Percentiles rank a stretch among this genome's conserved stretches.
These are phyloP conservation scores for Solanum bulbocastanum DNA, from an alignment of 257 asterid species.

Conservation along the genomic window DNA sequence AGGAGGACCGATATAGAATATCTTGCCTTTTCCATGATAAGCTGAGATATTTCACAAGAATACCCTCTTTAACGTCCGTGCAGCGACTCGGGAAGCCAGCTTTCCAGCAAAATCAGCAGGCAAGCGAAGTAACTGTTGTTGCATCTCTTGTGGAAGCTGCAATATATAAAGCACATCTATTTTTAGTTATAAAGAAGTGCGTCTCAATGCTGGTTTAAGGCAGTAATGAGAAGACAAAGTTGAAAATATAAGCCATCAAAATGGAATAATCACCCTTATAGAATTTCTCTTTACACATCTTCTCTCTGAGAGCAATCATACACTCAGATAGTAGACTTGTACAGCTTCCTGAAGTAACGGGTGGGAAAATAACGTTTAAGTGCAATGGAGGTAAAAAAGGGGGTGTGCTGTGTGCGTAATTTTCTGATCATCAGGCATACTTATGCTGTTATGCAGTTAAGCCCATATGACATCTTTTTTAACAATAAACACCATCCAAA, in stretches of 20 bases:
- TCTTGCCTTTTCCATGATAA: not conserved
- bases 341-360: not conserved
- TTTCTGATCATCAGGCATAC: not conserved
- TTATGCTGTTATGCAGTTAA: not conserved
- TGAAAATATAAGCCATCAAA: not conserved
- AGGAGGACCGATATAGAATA: not conserved
- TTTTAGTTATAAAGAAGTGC: not conserved
- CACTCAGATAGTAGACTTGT: not conserved
- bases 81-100: slow-evolving; percentile 56
- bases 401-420: not conserved
- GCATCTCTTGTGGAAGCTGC: slow-evolving; percentile 83
- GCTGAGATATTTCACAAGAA: slow-evolving; percentile 24
- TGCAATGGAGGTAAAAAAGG: not conserved
- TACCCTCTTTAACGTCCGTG: slow-evolving; percentile 63
- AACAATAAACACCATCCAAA: not conserved
- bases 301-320: not conserved
- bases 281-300: not conserved
- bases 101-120: slow-evolving; percentile 69
- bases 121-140: slow-evolving; percentile 42
- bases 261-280: not conserved
- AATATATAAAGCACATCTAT: not conserved
- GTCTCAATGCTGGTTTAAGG: not conserved
- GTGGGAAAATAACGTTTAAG: not conserved
- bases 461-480: not conserved
- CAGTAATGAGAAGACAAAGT: not conserved